Evolutionary conservation across 1,139 yeast species (phyloP), one percentile per base, ranked within the genome.

Genomic region (Nematodospora anomalae): DNA sequence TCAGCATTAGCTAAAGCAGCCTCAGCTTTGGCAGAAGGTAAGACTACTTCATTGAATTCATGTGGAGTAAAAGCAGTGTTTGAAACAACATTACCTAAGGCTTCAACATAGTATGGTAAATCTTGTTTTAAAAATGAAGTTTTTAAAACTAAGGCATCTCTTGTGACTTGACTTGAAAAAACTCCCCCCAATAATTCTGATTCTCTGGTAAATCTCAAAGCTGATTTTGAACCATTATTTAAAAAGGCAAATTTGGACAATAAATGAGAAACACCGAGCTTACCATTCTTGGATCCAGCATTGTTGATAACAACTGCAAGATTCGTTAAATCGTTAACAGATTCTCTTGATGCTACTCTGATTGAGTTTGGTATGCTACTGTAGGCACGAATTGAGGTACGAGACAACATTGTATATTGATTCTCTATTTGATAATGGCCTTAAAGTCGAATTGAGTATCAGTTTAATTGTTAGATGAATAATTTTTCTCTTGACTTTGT

Each of bases 171-270:
- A 33, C 95, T 72, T 35, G 76, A 60, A 62, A 88, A 79, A 46
- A 67, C 67, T 58, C 96, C 97, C 49, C 98, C 98, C 53, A 92
- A 76, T 50, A 92, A 79, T 71, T 94, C 99, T 39, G 92, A 71
- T 70, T 94, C 98, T 67, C 98, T 85, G 55, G 90, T 85, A 57
- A 90, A 75, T 71, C 98, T 86, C 60, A 92, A 76, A 22, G 95
- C 96, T 24, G 96, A 84, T 65, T 89, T 88, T 53, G 79, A 63
- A 48, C 75, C 74, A 45, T 96, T 89, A 74, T 85, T 84, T 64
- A 86, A 79, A 74, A 84, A 92, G 55, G 83, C 83, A 65, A 79
- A 89, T 65, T 89, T 80, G 54, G 94, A 80, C 56, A 90, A 76
- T 51, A 89, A 69, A 64, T 92, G 97, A 34, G 97, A 75, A 47